Base-by-base conservation (phyloP, 2,329 filamentous ascomycete species). In the Fusarium sp. region DNA sequence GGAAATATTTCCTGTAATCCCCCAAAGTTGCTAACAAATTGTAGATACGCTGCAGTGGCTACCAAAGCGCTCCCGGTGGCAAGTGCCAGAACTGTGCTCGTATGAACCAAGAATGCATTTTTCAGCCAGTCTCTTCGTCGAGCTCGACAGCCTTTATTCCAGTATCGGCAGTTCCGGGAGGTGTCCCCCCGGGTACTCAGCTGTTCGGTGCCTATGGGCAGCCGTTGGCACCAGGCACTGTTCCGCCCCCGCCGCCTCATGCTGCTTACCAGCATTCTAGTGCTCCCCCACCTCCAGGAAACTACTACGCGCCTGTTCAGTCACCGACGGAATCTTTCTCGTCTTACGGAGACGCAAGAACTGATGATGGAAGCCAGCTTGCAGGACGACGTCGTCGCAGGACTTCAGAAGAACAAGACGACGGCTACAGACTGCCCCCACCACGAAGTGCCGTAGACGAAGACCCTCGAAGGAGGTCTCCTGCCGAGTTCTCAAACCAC, bases 71-170 rank as follows among this genome's bases (percentile, higher is more conserved):
- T 0, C 84, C 85, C 0, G 87, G 87, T 21, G 87, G 87, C 13
- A 88, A 88, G 67, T 89, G 87, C 69, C 84, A 86, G 56, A 89
- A 89, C 70, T 89, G 87, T 71, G 85, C 87, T 39, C 86, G 88
- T 65, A 88, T 88, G 79, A 87, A 87, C 49, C 87, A 89, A 69
- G 87, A 89, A 64, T 89, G 87, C 62, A 83, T 89, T 15, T 89
- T 89, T 62, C 87, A 89, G 71, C 87, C 87, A 0, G 87, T 89
- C 2, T 87, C 85, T 6, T 85, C 84, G 0, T 84, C 85, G 13
- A 83, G 84, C 39, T 85, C 85, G 7, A 87, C 86, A 2, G 86
- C 87, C 1, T 89, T 89, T 65, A 85, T 89, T 15, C 87, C 87
- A 2, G 84, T 89, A 7, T 87, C 85, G 4, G 86, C 87, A 17